Percentiles rank a stretch among this genome's conserved stretches.
Conservation (phyloP, 2,329 filamentous ascomycete genomes). For the Thielaviopsis musarum region DNA sequence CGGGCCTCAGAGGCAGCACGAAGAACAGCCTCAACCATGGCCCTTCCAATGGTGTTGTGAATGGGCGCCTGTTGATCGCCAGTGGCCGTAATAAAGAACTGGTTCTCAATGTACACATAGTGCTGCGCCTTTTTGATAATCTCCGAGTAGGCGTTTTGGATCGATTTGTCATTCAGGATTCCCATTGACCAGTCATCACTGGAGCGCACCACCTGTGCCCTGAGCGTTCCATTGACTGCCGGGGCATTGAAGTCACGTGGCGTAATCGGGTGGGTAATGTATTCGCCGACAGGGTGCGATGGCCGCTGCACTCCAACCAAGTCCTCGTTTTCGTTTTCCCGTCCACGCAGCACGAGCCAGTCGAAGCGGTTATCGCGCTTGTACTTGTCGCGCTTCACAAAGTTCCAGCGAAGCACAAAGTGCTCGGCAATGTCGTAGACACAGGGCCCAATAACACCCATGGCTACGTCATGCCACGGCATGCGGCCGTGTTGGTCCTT, state of each 20-base stretch:
- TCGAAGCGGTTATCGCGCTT: conserved; percentile 73
- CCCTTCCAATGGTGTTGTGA: conserved; percentile 70
- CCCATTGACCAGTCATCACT: conserved; percentile 90
- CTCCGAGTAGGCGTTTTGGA: conserved; percentile 74
- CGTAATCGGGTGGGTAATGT: conserved; percentile 61
- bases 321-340: conserved; percentile 64
- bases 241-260: conserved; percentile 50
- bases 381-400: conserved; percentile 93
- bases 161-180: conserved; percentile 67
- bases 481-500: conserved; percentile 87
- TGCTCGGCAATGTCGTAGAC: conserved; percentile 93
- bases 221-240: conserved; percentile 53
- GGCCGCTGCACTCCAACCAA: conserved; percentile 77
- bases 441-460: conserved; percentile 77
- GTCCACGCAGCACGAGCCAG: conserved; percentile 67
- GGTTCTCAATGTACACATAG: conserved; percentile 95
- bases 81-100: conserved; percentile 95
- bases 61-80: conserved; percentile 75
- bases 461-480: conserved; percentile 95
- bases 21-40: conserved; percentile 83
- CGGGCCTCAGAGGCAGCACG: conserved; percentile 63
- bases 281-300: conserved; percentile 76
- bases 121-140: conserved; percentile 78
- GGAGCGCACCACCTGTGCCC: conserved; percentile 75
- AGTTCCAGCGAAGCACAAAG: conserved; percentile 91